Conservation (phyloP, 2,329 filamentous ascomycete species). For the Pyrenophora graminea region DNA sequence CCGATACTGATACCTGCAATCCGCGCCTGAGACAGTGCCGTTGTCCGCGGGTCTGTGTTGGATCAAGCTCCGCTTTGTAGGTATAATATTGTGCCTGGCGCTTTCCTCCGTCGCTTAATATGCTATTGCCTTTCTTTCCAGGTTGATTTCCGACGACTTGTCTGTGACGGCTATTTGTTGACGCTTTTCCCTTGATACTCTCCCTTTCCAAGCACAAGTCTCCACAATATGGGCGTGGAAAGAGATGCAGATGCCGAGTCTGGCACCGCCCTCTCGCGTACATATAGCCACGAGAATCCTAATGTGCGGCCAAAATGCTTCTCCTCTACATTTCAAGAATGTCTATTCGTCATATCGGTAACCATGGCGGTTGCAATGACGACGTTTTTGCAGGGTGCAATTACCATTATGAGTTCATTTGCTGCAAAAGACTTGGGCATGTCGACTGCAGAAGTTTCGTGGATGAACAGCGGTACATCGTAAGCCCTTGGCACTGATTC, state of each 20-base stretch:
- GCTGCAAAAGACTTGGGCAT: conserved; percentile 65
- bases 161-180: no score
- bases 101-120: no score
- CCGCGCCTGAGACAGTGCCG: no score
- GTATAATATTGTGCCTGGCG: no score
- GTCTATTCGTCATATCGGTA: conserved; percentile 67
- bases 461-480: conserved; percentile 67
- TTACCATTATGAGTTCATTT: conserved; percentile 65
- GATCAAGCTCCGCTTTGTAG: no score
- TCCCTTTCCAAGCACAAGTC: neutral
- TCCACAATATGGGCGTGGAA: conserved; percentile 18
- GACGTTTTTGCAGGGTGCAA: conserved; percentile 62
- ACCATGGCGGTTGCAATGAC: conserved; percentile 69
- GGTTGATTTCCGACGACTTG: no score
- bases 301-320: conserved; percentile 62
- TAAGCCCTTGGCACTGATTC: conserved; percentile 33
- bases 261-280: conserved; percentile 17
- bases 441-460: conserved; percentile 68
- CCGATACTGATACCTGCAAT: no score
- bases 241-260: conserved; percentile 17
- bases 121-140: no score
- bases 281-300: conserved; percentile 34
- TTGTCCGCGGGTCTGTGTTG: no score
- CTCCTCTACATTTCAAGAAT: conserved; percentile 64
- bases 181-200: neutral